Conservation (phyloP, 768 basidiomycete genomes). For the Suillus variegatus region DNA sequence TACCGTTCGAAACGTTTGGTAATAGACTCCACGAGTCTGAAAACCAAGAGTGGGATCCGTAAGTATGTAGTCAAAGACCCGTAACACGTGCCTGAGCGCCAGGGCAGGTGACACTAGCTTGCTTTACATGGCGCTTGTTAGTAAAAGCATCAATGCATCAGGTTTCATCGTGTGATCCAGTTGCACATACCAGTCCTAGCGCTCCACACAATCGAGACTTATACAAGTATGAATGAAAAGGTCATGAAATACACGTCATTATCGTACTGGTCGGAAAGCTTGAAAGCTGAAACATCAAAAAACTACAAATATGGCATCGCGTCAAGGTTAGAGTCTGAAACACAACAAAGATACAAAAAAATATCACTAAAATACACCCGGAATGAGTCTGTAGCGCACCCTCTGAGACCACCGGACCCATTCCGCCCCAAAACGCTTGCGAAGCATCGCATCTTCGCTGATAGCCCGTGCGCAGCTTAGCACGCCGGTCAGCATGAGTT, state of each 20-base stretch:
- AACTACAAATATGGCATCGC: not conserved
- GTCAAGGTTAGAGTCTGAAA: not conserved
- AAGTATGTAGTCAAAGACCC: too few relatives aligned
- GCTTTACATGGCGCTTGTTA: not conserved
- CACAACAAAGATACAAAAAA: not conserved
- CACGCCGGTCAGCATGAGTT: constrained; percentile 26
- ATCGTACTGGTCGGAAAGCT: not conserved
- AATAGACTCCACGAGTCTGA: too few relatives aligned
- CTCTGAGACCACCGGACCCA: constrained; percentile 25
- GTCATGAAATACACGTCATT: not conserved
- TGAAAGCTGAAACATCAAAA: not conserved
- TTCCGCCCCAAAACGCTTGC: constrained; percentile 20
- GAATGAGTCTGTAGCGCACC: constrained; percentile 30
- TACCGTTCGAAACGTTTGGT: too few relatives aligned
- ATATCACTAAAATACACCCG: constrained; percentile 22
- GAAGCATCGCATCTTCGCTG: constrained; percentile 28
- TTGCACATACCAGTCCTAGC: not conserved
- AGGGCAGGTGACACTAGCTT: not conserved
- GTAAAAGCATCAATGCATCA: not conserved
- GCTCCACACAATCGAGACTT: not conserved
- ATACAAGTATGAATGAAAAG: too few relatives aligned
- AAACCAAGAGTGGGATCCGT: too few relatives aligned
- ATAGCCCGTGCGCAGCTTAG: constrained; percentile 29
- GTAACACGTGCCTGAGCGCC: too few relatives aligned
- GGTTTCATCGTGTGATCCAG: not conserved